Evolutionary conservation across 129 eudicot species (phyloP).

Genomic region (Lactuca sativa): DNA sequence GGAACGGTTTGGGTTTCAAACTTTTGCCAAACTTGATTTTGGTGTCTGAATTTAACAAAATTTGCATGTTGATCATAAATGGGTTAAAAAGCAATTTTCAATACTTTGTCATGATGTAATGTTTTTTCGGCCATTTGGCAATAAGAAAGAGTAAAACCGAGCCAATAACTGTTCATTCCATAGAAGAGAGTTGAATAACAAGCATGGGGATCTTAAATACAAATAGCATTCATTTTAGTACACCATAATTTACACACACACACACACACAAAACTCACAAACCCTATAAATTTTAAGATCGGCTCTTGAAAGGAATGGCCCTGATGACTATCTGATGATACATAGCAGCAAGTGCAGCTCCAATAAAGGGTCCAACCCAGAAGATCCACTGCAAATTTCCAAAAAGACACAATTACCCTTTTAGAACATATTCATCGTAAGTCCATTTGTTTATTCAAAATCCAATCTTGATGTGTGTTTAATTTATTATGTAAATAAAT

Average conservation of each 20-base stretch:
- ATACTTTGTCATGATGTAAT: too few relatives aligned
- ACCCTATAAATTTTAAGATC: conserved; percentile 35
- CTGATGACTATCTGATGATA: conserved; percentile 80
- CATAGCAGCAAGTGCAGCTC: conserved; percentile 88
- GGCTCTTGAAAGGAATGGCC: conserved; percentile 87
- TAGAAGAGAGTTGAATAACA: conserved; percentile 25
- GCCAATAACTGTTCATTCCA: conserved; percentile 27
- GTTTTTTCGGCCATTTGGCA: too few relatives aligned
- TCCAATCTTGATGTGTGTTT: conserved; percentile 16
- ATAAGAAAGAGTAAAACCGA: too few relatives aligned
- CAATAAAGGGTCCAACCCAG: conserved; percentile 96
- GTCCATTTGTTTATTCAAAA: background rate
- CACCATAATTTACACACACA: conserved; percentile 53
- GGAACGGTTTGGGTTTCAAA: too few relatives aligned
- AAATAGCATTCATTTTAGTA: conserved; percentile 27
- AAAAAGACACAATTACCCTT: conserved; percentile 18
- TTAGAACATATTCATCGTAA: conserved; percentile 1
- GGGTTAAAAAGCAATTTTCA: too few relatives aligned
- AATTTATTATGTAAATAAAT: conserved; percentile 8
- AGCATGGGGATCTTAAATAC: conserved; percentile 29
- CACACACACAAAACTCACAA: conserved; percentile 35
- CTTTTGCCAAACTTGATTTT: too few relatives aligned
- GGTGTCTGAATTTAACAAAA: too few relatives aligned
- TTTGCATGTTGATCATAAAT: too few relatives aligned
- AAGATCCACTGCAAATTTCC: conserved; percentile 62